Evolutionary conservation across 371 early-diverging fungal species (phyloP).

Genomic region (Mortierella sp.): DNA sequence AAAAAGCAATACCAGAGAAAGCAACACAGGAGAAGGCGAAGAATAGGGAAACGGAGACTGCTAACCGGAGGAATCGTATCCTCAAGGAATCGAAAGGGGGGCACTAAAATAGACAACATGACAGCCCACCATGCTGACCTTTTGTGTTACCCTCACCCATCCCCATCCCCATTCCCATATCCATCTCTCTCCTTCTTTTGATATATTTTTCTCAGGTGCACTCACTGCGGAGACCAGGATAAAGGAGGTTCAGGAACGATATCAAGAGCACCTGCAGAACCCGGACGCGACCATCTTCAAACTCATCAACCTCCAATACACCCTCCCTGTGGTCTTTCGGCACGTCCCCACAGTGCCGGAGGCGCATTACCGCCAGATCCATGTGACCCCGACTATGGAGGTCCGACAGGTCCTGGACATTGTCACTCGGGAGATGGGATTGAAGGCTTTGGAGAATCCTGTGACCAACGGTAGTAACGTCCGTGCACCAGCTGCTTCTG

Average conservation of each 20-base stretch:
- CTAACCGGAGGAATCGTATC: not conserved
- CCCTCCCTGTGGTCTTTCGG: constrained; percentile 49
- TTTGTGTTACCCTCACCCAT: not conserved
- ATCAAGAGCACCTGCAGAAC: constrained; percentile 41
- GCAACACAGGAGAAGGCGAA: not conserved
- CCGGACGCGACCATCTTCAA: constrained; percentile 53
- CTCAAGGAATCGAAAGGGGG: not conserved
- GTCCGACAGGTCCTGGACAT: constrained; percentile 44
- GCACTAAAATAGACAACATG: not conserved
- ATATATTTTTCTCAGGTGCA: constrained; percentile 20
- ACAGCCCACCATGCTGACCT: not conserved
- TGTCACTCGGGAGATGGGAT: constrained; percentile 49
- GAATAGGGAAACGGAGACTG: not conserved
- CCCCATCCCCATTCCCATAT: too few species aligned
- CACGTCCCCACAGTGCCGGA: constrained; percentile 57
- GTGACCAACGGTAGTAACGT: constrained; percentile 1
- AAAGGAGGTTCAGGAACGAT: constrained; percentile 45
- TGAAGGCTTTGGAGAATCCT: constrained; percentile 33
- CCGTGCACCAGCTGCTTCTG: constrained; percentile 22
- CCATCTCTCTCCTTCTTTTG: not conserved
- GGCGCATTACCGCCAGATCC: constrained; percentile 50
- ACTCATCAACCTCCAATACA: constrained; percentile 43
- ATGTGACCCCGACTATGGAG: constrained; percentile 40
- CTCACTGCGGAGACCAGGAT: constrained; percentile 38
- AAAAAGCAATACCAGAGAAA: not conserved